Evolutionary conservation across 345 rosid genomes (phyloP).

Genomic region (Anacardium occidentale): DNA sequence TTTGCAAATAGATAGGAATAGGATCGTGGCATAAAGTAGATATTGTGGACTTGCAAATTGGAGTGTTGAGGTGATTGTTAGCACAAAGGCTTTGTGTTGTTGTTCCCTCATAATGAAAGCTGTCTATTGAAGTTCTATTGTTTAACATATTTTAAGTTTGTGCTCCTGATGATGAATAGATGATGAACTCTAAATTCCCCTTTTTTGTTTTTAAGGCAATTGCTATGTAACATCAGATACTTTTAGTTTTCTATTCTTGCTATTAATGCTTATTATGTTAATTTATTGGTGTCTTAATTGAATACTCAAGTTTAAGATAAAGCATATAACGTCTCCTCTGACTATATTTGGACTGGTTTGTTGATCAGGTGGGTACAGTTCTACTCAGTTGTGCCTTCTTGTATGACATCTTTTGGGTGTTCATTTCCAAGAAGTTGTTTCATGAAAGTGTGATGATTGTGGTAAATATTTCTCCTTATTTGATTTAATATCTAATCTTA

Average conservation of each 20-base stretch:
- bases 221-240: background rate
- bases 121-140: background rate
- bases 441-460: constrained; percentile 38
- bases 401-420: constrained; percentile 99
- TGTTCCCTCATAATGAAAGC: background rate
- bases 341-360: constrained; percentile 16
- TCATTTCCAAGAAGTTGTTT: constrained; percentile 87
- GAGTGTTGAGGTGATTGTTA: background rate
- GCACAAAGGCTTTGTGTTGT: background rate
- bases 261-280: background rate
- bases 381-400: constrained; percentile 95
- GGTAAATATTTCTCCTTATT: too few relatives aligned
- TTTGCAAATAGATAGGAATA: background rate
- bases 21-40: background rate
- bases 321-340: background rate
- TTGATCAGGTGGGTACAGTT: constrained; percentile 86
- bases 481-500: too few relatives aligned
- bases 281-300: background rate
- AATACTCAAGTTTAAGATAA: background rate
- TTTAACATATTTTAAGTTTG: background rate
- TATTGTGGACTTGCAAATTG: background rate
- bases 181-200: background rate
- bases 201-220: background rate
- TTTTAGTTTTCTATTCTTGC: background rate
- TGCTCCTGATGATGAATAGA: background rate